Conservation (phyloP, 495 filamentous ascomycete species). For the Penicillium ochrochloron region DNA sequence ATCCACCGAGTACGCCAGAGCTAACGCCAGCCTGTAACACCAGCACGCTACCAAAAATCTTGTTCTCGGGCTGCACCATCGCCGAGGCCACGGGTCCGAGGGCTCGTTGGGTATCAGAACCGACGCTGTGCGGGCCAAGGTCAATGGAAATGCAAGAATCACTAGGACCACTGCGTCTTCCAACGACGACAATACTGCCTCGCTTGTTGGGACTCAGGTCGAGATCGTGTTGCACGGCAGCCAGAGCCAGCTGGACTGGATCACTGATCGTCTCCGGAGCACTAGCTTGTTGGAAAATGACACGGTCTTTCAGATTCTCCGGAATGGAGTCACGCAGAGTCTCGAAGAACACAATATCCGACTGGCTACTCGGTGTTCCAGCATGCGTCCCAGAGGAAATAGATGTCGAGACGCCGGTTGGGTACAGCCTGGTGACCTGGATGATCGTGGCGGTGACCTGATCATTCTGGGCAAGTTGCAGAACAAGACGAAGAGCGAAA, state of each 20-base stretch:
- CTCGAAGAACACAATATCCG: conserved; percentile 65
- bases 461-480: conserved; percentile 77
- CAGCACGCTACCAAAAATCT: conserved; percentile 73
- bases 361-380: conserved; percentile 21
- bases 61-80: conserved; percentile 57
- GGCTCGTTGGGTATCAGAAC: conserved; percentile 58
- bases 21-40: conserved; percentile 68
- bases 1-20: conserved; percentile 7
- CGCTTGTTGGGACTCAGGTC: conserved; percentile 66
- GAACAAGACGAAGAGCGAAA: conserved; percentile 76
- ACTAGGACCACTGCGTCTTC: conserved; percentile 51
- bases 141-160: conserved; percentile 18
- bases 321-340: conserved; percentile 66
- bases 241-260: conserved; percentile 39
- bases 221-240: conserved; percentile 61
- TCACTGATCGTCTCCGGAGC: conserved; percentile 20
- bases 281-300: conserved; percentile 58
- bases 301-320: conserved; percentile 57
- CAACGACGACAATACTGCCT: conserved; percentile 79
- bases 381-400: not conserved
- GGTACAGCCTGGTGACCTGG: conserved; percentile 26
- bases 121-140: conserved; percentile 29
- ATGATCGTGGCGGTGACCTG: conserved; percentile 59
- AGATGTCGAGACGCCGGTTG: conserved; percentile 6
- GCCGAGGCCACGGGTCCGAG: conserved; percentile 72